phyloP scores from a whole-genome alignment of 352 stramenopile species.

The Phytophthora tubulina region DNA sequence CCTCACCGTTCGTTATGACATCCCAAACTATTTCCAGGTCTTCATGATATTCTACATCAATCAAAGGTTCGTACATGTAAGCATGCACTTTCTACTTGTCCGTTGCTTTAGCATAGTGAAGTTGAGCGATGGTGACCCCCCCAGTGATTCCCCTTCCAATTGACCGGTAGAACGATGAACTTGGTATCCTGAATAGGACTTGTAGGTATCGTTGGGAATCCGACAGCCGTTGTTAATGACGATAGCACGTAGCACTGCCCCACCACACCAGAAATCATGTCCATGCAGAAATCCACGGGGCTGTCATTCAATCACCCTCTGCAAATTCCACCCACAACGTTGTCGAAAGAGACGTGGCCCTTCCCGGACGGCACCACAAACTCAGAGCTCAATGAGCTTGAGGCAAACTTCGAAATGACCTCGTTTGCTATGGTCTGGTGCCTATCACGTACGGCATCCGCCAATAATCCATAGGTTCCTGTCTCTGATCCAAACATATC shows the following conservation, averaged over 20 bases:
- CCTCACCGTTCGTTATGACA: neutral
- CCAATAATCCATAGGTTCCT: neutral
- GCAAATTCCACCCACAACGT: slow-evolving; percentile 22
- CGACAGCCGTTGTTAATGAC: neutral
- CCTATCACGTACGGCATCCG: neutral
- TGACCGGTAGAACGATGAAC: slow-evolving; percentile 10
- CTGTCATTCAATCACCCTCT: slow-evolving; percentile 17
- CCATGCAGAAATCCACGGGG: slow-evolving; percentile 10
- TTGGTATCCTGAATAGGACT: neutral
- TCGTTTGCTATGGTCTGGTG: slow-evolving; percentile 10
- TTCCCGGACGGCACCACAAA: neutral
- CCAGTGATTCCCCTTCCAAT: slow-evolving; percentile 20
- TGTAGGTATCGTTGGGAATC: neutral
- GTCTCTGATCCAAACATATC: slow-evolving; percentile 5
- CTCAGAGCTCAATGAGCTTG: slow-evolving; percentile 4
- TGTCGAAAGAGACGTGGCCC: slow-evolving; percentile 5
- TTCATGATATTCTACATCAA: slow-evolving; percentile 15
- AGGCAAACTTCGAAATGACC: slow-evolving; percentile 15
- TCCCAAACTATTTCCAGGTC: slow-evolving; percentile 7
- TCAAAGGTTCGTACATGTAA: slow-evolving; percentile 15
- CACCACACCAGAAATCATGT: neutral
- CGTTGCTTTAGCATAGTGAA: neutral
- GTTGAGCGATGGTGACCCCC: slow-evolving; percentile 3
- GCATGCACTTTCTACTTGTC: neutral
- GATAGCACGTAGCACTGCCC: slow-evolving; percentile 4